Evolutionary conservation across 768 basidiomycete genomes (phyloP).

Genomic region (Symmetrospora coprosmae): DNA sequence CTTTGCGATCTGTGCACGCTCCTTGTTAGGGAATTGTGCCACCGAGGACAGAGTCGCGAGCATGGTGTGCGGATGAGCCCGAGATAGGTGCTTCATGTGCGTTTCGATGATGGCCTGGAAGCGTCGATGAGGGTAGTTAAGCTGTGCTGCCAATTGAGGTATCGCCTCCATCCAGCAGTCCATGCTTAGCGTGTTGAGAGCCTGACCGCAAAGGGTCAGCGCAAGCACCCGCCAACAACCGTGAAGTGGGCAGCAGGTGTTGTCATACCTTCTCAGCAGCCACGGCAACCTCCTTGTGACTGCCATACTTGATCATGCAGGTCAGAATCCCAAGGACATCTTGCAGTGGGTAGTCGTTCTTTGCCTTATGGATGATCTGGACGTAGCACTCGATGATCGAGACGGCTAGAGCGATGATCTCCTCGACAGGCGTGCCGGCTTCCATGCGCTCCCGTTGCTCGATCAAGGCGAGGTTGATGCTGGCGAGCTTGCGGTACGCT

Average conservation of each 20-base stretch:
- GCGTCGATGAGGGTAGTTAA: background rate
- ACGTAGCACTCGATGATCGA: slow-evolving; percentile 9
- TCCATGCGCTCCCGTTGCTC: background rate
- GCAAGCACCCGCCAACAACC: no score
- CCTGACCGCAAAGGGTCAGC: no score
- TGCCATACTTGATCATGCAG: slow-evolving; percentile 6
- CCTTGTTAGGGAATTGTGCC: background rate
- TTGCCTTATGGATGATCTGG: slow-evolving; percentile 7
- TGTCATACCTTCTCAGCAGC: no score
- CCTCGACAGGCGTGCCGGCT: background rate
- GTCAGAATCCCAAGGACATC: slow-evolving; percentile 13
- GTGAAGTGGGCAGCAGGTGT: no score
- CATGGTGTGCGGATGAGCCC: slow-evolving; percentile 13
- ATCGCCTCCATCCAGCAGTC: slow-evolving; percentile 15
- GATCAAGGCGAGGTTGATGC: slow-evolving; percentile 2
- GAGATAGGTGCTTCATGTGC: slow-evolving; percentile 4
- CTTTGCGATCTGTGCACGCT: slow-evolving; percentile 3
- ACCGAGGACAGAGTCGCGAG: slow-evolving; percentile 7
- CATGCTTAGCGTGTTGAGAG: slow-evolving; percentile 4
- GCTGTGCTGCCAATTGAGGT: slow-evolving; percentile 15
- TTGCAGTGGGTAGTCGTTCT: slow-evolving; percentile 7
- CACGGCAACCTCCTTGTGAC: background rate
- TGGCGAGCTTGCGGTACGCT: slow-evolving; percentile 7
- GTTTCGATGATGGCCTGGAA: slow-evolving; percentile 3
- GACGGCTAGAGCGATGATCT: background rate